A percentile compares a stretch with the other conserved stretches of the same genome.
Evolutionary conservation across 2,329 filamentous ascomycete genomes (phyloP).

Genomic region (Zopfia rhizophila): DNA sequence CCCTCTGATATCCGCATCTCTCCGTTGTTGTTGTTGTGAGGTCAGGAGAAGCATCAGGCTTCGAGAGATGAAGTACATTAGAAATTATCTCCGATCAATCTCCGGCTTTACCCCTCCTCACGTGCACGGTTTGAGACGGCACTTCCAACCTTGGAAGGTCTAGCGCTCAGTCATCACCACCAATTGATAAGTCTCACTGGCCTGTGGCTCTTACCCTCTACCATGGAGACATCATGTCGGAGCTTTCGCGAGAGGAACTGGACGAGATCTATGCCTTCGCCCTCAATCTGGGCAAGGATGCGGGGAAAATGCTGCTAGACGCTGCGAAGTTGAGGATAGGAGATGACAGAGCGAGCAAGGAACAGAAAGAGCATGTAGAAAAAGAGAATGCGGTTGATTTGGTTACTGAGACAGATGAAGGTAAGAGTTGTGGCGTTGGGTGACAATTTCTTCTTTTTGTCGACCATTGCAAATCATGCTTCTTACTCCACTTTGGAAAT

Average conservation of each 20-base stretch:
- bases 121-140: conserved; percentile 23
- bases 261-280: conserved; percentile 76
- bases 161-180: conserved; percentile 3
- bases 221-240: conserved; percentile 31
- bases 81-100: conserved; percentile 12
- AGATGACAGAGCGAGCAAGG: conserved; percentile 37
- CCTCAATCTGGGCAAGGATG: conserved; percentile 74
- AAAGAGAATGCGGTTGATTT: conserved; percentile 82
- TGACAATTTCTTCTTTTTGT: too few relatives aligned
- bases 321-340: conserved; percentile 68
- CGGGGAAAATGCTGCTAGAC: conserved; percentile 73
- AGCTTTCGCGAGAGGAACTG: conserved; percentile 59
- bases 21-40: too few relatives aligned
- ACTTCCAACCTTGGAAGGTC: neutral
- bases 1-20: conserved; percentile 8
- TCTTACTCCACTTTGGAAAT: too few relatives aligned
- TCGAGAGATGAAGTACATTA: too few relatives aligned
- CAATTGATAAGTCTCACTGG: conserved; percentile 5
- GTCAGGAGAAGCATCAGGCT: too few relatives aligned
- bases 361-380: conserved; percentile 62
- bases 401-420: conserved; percentile 79
- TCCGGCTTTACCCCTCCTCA: conserved; percentile 12
- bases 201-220: neutral
- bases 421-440: too few relatives aligned
- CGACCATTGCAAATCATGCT: too few relatives aligned